Evolutionary conservation across 257 asterid genomes (phyloP).

Genomic region (Solanum ossicruentum): DNA sequence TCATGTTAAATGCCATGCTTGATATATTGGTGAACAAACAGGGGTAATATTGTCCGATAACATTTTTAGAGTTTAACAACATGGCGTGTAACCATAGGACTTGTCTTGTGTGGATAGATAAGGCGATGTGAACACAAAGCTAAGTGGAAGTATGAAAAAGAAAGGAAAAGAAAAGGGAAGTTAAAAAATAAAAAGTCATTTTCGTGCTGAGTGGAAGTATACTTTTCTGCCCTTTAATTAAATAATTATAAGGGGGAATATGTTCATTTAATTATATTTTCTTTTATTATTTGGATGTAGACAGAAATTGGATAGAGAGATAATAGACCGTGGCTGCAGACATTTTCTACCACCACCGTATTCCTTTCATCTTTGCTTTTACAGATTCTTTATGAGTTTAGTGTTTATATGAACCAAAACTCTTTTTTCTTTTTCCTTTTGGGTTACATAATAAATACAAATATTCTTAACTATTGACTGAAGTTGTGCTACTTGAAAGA

Average conservation of each 20-base stretch:
- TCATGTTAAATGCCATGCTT: background rate
- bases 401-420: constrained; percentile 42
- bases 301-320: constrained; percentile 55
- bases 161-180: background rate
- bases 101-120: constrained; percentile 8
- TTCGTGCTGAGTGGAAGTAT: constrained; percentile 9
- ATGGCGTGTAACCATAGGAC: constrained; percentile 10
- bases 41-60: background rate
- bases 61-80: background rate
- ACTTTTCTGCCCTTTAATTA: constrained; percentile 5
- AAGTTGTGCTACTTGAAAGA: background rate
- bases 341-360: constrained; percentile 70
- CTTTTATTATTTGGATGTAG: constrained; percentile 32
- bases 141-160: background rate
- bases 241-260: background rate
- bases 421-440: background rate
- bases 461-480: background rate
- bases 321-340: constrained; percentile 71
- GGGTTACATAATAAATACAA: background rate
- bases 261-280: background rate
- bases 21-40: background rate
- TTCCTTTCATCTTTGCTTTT: constrained; percentile 67
- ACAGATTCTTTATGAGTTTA: constrained; percentile 42
- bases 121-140: constrained; percentile 13
- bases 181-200: background rate